Evolutionary conservation across 768 basidiomycete genomes (phyloP).

Genomic region (Trametes meyenii): DNA sequence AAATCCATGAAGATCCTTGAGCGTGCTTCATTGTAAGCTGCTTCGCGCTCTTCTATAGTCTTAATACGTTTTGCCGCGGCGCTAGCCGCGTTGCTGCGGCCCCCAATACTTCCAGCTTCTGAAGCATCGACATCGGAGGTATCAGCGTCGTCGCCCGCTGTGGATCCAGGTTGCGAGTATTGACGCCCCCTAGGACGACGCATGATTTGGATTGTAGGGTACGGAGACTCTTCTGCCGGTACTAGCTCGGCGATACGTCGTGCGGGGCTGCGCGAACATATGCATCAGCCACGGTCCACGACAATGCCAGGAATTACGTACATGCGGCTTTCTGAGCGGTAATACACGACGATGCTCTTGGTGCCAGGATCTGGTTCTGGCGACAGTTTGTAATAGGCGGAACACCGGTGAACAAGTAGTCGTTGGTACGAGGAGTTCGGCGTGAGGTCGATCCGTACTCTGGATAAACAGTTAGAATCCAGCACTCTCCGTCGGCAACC

Average conservation of each 20-base stretch:
- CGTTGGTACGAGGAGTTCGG: constrained; percentile 83
- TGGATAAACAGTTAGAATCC: constrained; percentile 33
- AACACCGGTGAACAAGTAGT: constrained; percentile 84
- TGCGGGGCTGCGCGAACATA: constrained; percentile 52
- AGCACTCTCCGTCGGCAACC: not conserved
- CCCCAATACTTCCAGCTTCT: constrained; percentile 78
- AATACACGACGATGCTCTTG: constrained; percentile 62
- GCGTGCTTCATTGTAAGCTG: constrained; percentile 87
- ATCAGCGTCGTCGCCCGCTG: constrained; percentile 75
- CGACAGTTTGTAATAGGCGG: constrained; percentile 74
- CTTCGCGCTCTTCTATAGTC: constrained; percentile 86
- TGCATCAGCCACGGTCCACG: constrained; percentile 13
- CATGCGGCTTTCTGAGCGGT: constrained; percentile 73
- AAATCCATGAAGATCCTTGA: constrained; percentile 86
- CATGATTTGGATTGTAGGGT: constrained; percentile 91
- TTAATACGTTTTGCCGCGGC: constrained; percentile 63
- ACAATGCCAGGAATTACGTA: constrained; percentile 43
- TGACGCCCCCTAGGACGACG: constrained; percentile 62
- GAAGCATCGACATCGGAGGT: constrained; percentile 80
- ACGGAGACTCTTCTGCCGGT: constrained; percentile 66
- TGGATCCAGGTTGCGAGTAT: constrained; percentile 72
- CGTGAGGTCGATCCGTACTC: constrained; percentile 64
- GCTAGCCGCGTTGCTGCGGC: constrained; percentile 64
- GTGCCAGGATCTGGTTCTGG: constrained; percentile 68
- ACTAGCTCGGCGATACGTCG: constrained; percentile 77